Evolutionary conservation across 768 basidiomycete species (phyloP).

Genomic region (Neoboletus magnificus): DNA sequence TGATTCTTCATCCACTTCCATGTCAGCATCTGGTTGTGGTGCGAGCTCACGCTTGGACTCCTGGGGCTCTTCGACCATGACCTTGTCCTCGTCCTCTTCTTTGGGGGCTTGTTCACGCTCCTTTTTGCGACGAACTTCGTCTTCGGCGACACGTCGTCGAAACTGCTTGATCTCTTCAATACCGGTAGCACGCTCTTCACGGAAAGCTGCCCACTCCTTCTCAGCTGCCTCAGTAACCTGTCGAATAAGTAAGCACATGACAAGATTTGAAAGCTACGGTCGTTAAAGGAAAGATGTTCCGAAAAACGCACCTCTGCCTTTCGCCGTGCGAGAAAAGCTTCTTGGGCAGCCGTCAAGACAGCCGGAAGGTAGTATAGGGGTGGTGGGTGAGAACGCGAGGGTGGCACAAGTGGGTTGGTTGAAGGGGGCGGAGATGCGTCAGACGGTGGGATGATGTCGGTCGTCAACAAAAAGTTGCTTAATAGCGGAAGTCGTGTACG

Average conservation of each 20-base stretch:
- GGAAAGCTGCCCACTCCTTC: constrained; percentile 67
- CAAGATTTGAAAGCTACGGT: not conserved
- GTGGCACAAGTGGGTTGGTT: constrained; percentile 41
- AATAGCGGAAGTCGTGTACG: constrained; percentile 67
- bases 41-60: constrained; percentile 20
- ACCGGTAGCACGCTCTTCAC: constrained; percentile 53
- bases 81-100: constrained; percentile 32
- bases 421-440: constrained; percentile 30
- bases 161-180: constrained; percentile 61
- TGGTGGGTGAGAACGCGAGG: constrained; percentile 66
- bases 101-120: constrained; percentile 39
- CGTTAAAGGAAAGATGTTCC: not conserved
- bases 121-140: constrained; percentile 48
- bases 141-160: constrained; percentile 62
- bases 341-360: constrained; percentile 64
- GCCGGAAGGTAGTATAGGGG: constrained; percentile 77
- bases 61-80: constrained; percentile 29
- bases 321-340: constrained; percentile 57
- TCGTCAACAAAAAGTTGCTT: constrained; percentile 72
- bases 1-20: constrained; percentile 36
- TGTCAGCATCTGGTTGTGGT: constrained; percentile 25
- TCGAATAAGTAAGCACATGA: constrained; percentile 1
- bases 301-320: constrained; percentile 54
- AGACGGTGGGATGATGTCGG: constrained; percentile 55
- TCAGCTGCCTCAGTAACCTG: constrained; percentile 63